Base-by-base conservation (phyloP, 202 grass and related monocot genomes). In the Saccharum hybrid region DNA sequence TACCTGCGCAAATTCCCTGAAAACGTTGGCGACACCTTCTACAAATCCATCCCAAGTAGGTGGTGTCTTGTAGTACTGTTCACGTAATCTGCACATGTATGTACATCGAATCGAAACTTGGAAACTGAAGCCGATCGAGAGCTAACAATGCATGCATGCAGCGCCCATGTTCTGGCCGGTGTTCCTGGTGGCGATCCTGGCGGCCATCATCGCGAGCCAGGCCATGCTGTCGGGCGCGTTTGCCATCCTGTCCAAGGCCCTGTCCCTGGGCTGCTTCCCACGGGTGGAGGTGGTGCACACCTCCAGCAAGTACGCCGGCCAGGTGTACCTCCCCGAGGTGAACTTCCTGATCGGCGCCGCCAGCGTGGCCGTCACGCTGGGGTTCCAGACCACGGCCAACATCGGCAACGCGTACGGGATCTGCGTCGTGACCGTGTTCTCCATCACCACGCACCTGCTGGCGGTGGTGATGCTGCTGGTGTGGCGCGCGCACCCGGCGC, bases 161-260 rank as follows among this genome's bases (percentile, higher is more conserved):
- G 94, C 13, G 34, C 52, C 83, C 11, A 12, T 97, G 81, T 97
- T 89, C 80, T 97, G 92, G 92, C 95, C 95, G 28, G 85, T 84
- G 41, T 97, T 94, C 67, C 2, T 89, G 18, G 33, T 94, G 1
- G 94, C 92, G 10, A 83, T 97, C 26, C 75, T 89, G 6, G 80
- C 95, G 6, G 91, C 94, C 11, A 90, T 93, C 45, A 97, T 97
- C 51, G 95, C 95, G 23, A 97, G 95, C 86, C 95, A 97, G 7
- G 92, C 92, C 8, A 97, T 97, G 95, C 91, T 97, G 33, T 94
- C 95, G 7, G 95, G 88, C 18, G 89, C 92, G 45, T 97, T 90
- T 48, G 90, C 94, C 19, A 94, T 97, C 64, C 76, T 97, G 12
- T 91, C 85, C 46, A 91, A 94, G 80, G 93, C 92, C 0, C 70